These are phyloP conservation scores for Fusarium xylarioides DNA, from an alignment of 2,329 filamentous ascomycete genomes.

Conservation along the genomic window DNA sequence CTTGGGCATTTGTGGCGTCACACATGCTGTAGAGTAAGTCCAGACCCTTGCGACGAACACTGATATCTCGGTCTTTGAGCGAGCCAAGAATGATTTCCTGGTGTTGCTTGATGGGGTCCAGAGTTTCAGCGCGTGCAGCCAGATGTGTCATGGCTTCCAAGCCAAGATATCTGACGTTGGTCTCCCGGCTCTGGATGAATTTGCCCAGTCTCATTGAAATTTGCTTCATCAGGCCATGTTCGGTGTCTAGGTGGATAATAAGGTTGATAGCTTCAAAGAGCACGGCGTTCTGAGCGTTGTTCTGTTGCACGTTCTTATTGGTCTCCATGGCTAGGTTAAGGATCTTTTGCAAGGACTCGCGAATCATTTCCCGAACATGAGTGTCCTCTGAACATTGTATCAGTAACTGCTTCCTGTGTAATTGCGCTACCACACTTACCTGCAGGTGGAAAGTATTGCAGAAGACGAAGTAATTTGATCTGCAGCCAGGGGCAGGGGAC, in stretches of 20 bases:
- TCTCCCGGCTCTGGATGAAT: conserved; percentile 96
- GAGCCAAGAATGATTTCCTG: conserved; percentile 96
- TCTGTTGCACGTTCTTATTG: conserved; percentile 98
- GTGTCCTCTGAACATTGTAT: conserved; percentile 75
- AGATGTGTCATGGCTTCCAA: conserved; percentile 98
- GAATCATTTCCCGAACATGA: conserved; percentile 89
- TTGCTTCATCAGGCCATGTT: conserved; percentile 93
- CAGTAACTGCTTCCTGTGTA: neutral
- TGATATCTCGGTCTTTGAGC: conserved; percentile 94
- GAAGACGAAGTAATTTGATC: conserved; percentile 87
- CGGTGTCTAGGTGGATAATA: conserved; percentile 96
- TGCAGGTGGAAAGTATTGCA: conserved; percentile 97
- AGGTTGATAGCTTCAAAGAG: conserved; percentile 98
- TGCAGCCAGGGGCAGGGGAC: conserved; percentile 99
- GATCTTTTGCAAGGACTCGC: conserved; percentile 90
- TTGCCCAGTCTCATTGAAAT: conserved; percentile 91
- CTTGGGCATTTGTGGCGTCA: conserved; percentile 90
- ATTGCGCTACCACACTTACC: conserved; percentile 61
- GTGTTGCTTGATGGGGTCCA: conserved; percentile 98
- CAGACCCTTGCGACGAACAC: conserved; percentile 92
- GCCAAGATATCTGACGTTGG: conserved; percentile 95
- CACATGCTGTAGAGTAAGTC: conserved; percentile 99
- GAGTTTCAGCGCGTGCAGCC: conserved; percentile 88
- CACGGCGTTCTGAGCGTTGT: conserved; percentile 98
- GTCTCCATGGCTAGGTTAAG: conserved; percentile 91